Base-by-base conservation (phyloP, 495 filamentous ascomycete species). In the Podospora australis region DNA sequence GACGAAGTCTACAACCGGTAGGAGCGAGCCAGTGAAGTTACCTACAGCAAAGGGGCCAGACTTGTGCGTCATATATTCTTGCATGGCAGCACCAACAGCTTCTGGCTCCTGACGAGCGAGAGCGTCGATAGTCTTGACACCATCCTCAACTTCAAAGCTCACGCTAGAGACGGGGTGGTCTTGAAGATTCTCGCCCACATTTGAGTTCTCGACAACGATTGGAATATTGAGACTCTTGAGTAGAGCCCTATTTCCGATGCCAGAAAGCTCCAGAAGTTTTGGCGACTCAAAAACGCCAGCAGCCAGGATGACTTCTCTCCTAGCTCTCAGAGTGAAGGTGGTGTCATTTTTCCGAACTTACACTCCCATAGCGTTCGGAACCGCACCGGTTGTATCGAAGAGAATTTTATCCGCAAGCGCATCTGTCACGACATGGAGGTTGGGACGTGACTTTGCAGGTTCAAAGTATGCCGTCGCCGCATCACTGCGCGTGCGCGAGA, bases 81-180 rank as follows among this genome's bases (percentile, higher is more conserved):
- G 36, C 36, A 39, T 39, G 13, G 36, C 36, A 3, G 36, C 14
- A 22, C 14, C 20, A 3, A 45, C 4, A 6, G 42, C 42, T 30
- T 45, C 42, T 4, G 23, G 42, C 6, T 45, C 42, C 16, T 45
- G 42, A 5, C 42, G 42, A 2, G 24, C 22, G 11, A 45, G 4
- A 17, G 42, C 23, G 13, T 45, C 42, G 14, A 45, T 28, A 2
- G 42, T 45, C 22, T 45, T 45, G 24, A 45, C 42, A 5, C 42
- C 42, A 9, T 45, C 42, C 1, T 26, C 22, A 2, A 45, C 42
- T 13, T 45, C 24, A 19, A 45, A 45, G 16, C 42, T 45, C 7
- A 29, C 11, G 23, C 24, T 45, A 25, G 42, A 45, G 25, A 26
- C 24, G 7, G 42, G 42, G 16, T 45, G 42, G 10, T 45, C 23